Evolutionary conservation across 352 stramenopile species (phyloP), one percentile per base, ranked within the genome.

Genomic region (Phytophthora sp.): DNA sequence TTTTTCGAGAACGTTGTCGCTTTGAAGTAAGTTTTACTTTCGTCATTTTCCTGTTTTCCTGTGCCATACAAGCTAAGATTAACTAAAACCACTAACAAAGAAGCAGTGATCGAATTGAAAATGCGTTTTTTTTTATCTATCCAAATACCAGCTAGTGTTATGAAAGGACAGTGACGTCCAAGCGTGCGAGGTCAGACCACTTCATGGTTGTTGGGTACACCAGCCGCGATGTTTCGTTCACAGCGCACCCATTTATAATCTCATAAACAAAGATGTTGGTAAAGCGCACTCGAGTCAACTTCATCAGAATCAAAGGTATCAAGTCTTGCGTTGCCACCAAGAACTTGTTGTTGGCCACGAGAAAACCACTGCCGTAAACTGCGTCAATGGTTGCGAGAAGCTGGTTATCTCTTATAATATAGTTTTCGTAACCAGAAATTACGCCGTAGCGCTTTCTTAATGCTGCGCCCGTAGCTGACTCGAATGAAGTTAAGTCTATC

Each of bases 221-320:
- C 5, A 79, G 53, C 7, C 54, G 52, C 13, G 70, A 61, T 1
- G 66, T 79, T 28, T 73, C 57, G 11, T 66, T 75, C 18, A 75
- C 57, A 5, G 54, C 68, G 24, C 32, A 59, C 3, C 57, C 66
- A 3, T 66, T 57, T 21, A 69, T 66, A 8, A 80, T 65, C 2
- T 75, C 64, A 53, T 76, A 77, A 12, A 77, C 60, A 37, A 73
- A 80, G 24, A 80, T 64, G 42, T 80, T 80, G 18, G 54, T 69
- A 35, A 80, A 77, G 17, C 72, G 72, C 4, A 79, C 28, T 10
- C 31, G 57, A 7, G 53, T 62, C 13, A 76, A 20, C 56, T 81
- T 84, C 56, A 84, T 84, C 21, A 79, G n/a, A 8, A 80, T 39
- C 38, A 80, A 50, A 2, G 68, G 34, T 5, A 73, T 44, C 15